Conservation (phyloP, 306 rosid genomes). For the Casuarina equisetifolia region DNA sequence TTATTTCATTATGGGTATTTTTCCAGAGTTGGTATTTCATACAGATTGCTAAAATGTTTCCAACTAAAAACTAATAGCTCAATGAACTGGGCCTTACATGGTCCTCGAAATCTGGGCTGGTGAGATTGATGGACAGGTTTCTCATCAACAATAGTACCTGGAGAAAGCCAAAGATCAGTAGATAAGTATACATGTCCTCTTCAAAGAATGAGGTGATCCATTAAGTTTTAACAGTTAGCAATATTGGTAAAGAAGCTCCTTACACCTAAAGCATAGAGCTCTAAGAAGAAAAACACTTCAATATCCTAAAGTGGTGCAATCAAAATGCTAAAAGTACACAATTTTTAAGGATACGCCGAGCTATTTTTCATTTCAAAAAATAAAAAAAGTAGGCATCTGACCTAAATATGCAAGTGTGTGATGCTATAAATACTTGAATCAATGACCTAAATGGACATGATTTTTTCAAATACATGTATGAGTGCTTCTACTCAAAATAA, state of each 20-base stretch:
- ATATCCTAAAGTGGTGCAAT: background rate
- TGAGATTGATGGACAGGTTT: conserved; percentile 82
- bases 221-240: background rate
- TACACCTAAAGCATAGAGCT: background rate
- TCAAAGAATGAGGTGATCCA: conserved; percentile 14
- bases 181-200: background rate
- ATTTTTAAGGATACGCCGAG: background rate
- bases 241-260: background rate
- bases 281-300: background rate
- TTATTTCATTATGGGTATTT: background rate
- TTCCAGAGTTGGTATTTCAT: background rate
- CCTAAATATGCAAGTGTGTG: too few species aligned
- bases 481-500: background rate
- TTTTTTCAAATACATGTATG: background rate
- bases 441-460: too few species aligned
- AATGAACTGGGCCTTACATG: conserved; percentile 59
- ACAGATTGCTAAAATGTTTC: background rate
- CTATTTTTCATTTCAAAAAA: background rate
- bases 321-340: background rate
- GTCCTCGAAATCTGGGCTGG: conserved; percentile 87
- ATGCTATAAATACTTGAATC: too few species aligned
- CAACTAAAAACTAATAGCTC: conserved; percentile 12
- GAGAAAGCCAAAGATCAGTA: conserved; percentile 20
- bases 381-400: too few species aligned
- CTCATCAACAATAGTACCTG: conserved; percentile 95